Evolutionary conservation across 1,284 basidiomycete genomes (phyloP), one percentile per base, ranked within the genome.

Genomic region (Chalciporus sp.): DNA sequence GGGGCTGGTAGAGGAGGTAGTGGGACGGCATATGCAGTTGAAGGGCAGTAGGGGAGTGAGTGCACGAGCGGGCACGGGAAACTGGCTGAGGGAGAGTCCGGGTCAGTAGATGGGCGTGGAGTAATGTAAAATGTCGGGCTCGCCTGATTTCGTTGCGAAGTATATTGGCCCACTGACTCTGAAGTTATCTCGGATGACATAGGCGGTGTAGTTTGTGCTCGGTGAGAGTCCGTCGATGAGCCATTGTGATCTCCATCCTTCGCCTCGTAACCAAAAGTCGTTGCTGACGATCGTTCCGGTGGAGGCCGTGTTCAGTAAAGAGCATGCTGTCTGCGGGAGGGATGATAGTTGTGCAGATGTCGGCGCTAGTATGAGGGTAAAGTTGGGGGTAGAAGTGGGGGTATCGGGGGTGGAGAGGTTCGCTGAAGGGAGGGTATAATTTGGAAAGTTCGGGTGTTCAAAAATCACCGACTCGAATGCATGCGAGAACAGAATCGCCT

Each of bases 401-500:
- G 68, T 65, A 1, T 71, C 47, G 0, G 82, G 79, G n/a, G 76
- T 61, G 0, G 80, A 71, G 12, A 81, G 63, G 60, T 86, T 83
- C 0, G 85, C 82, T 1, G 74, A 60, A 1, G 88, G 85, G 0
- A 95, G 79, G 1, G 88, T 89, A 68, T 92, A 95, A 64, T 94
- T 93, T 8, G 92, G 92, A 64, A 83, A 95, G 11, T 72, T 72
- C 0, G 88, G 88, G 47, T 75, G 66, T 1, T 59, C 49, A 2
- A 67, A 41, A 28, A 50, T 61, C 12, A 64, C 60, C 5, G 68
- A 61, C 17, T 74, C 70, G 47, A 88, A 83, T 0, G 84, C 69
- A 0, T 85, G 82, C 0, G 92, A 94, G 69, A 91, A 92, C 12
- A 94, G 64, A n/a, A 95, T 72, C 0, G 83, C 88, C 63, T 88